A percentile compares a stretch with the other conserved stretches of the same genome.
These are phyloP conservation scores for Kwoniella shivajii DNA, from an alignment of 1,284 basidiomycete genomes.

Conservation along the genomic window DNA sequence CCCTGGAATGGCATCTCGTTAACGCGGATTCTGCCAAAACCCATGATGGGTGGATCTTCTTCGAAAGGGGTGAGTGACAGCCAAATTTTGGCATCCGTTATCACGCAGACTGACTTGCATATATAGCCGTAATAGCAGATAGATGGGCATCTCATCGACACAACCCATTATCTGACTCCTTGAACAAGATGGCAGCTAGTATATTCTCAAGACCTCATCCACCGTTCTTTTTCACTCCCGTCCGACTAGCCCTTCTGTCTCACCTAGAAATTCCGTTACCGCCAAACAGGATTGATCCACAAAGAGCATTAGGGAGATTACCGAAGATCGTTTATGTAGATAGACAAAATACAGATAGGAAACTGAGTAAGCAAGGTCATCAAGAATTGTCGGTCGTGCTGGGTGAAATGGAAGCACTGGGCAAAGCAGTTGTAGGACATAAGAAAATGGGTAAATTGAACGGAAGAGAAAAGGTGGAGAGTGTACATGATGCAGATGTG, in stretches of 20 bases:
- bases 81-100: neutral
- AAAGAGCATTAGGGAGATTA: neutral
- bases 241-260: slow-evolving; percentile 14
- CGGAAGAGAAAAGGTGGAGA: slow-evolving; percentile 12
- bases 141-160: slow-evolving; percentile 35
- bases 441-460: slow-evolving; percentile 21
- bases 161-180: slow-evolving; percentile 22
- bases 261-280: slow-evolving; percentile 3
- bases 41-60: slow-evolving; percentile 17
- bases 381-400: slow-evolving; percentile 19
- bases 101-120: too few species aligned
- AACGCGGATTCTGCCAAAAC: neutral
- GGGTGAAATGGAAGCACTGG: slow-evolving; percentile 13
- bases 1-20: slow-evolving; percentile 14
- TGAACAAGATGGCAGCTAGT: slow-evolving; percentile 40
- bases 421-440: slow-evolving; percentile 17
- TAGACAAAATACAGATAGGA: slow-evolving; percentile 28
- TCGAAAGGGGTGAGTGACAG: slow-evolving; percentile 22
- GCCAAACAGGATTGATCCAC: neutral
- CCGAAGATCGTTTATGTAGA: slow-evolving; percentile 39
- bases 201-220: slow-evolving; percentile 26
- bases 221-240: slow-evolving; percentile 25
- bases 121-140: slow-evolving; percentile 34
- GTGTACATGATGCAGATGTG: slow-evolving; percentile 23
- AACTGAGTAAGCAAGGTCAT: slow-evolving; percentile 20